These are phyloP conservation scores for Colletotrichum tropicicola DNA, from an alignment of 2,329 filamentous ascomycete genomes.

Conservation along the genomic window DNA sequence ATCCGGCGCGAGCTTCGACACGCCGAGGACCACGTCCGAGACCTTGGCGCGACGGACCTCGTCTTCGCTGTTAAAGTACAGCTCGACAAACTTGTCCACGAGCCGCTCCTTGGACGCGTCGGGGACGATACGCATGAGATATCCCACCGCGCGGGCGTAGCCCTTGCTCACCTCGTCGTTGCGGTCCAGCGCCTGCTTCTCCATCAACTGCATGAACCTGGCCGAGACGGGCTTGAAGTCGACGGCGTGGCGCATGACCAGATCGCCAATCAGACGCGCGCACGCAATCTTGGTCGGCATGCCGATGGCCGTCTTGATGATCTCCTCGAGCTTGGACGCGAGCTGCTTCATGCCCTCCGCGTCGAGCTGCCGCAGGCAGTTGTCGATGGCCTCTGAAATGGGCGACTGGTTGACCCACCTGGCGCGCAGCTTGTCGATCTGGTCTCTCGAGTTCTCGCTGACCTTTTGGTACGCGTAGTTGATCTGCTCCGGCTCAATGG, in stretches of 20 bases:
- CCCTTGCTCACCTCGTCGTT: conserved; percentile 94
- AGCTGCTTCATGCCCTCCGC: conserved; percentile 79
- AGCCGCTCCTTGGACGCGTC: conserved; percentile 60
- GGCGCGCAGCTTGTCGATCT: conserved; percentile 88
- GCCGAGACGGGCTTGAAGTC: conserved; percentile 81
- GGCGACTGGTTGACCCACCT: conserved; percentile 85
- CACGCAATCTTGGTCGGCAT: conserved; percentile 95
- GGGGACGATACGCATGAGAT: conserved; percentile 73
- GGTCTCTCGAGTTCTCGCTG: conserved; percentile 84
- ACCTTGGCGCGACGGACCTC: conserved; percentile 78
- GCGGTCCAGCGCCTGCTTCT: conserved; percentile 85
- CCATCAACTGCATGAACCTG: conserved; percentile 78
- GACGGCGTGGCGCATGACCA: conserved; percentile 81
- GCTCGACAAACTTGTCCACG: conserved; percentile 63
- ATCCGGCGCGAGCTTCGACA: conserved; percentile 89
- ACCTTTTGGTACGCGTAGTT: conserved; percentile 95
- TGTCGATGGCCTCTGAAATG: conserved; percentile 90
- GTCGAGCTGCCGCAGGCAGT: conserved; percentile 86
- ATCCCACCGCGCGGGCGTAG: conserved; percentile 88
- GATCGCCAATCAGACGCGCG: conserved; percentile 82
- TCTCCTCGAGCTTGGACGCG: conserved; percentile 75
- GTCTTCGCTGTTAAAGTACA: conserved; percentile 87
- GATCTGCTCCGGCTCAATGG: conserved; percentile 86
- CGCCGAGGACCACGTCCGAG: conserved; percentile 82
- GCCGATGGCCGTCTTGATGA: conserved; percentile 87